Conservation (phyloP, 331 rosid species). For the Telfairia occidentalis region DNA sequence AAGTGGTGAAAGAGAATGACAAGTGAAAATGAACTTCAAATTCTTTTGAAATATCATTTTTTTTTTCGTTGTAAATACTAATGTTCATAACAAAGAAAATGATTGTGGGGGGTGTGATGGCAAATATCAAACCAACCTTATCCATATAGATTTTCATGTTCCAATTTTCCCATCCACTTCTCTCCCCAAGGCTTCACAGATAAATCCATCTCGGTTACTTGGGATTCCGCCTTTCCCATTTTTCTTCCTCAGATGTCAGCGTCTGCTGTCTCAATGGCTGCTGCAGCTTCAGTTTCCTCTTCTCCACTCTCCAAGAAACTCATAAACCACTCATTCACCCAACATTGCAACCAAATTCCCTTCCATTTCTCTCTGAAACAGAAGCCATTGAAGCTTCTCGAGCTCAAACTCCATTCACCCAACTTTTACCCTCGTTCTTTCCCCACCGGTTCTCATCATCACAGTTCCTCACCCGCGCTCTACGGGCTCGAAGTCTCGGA, state of each 20-base stretch:
- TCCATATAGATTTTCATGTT: not conserved
- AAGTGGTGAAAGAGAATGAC: no score
- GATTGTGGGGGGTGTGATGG: not conserved
- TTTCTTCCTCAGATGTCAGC: constrained; percentile 15
- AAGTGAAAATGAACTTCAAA: no score
- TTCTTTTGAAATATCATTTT: no score
- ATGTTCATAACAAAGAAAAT: not conserved
- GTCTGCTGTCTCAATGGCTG: constrained; percentile 33
- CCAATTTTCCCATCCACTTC: not conserved
- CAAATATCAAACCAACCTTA: not conserved
- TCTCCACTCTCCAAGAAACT: constrained; percentile 40
- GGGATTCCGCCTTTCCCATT: not conserved
- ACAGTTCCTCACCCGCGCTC: constrained; percentile 26
- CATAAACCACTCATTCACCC: constrained; percentile 31
- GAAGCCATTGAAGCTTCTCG: constrained; percentile 33
- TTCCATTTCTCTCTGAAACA: constrained; percentile 30
- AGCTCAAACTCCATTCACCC: constrained; percentile 27
- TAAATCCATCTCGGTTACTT: not conserved
- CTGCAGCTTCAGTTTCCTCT: constrained; percentile 40
- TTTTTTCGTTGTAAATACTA: no score
- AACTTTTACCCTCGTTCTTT: constrained; percentile 18
- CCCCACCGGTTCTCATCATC: constrained; percentile 26
- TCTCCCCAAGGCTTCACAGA: not conserved
- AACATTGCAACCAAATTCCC: constrained; percentile 22
- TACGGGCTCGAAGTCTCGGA: constrained; percentile 32